A percentile compares a stretch with the other conserved stretches of the same genome.
These are phyloP conservation scores for Clitocybe nebularis DNA, from an alignment of 1,284 basidiomycete species.

Conservation along the genomic window DNA sequence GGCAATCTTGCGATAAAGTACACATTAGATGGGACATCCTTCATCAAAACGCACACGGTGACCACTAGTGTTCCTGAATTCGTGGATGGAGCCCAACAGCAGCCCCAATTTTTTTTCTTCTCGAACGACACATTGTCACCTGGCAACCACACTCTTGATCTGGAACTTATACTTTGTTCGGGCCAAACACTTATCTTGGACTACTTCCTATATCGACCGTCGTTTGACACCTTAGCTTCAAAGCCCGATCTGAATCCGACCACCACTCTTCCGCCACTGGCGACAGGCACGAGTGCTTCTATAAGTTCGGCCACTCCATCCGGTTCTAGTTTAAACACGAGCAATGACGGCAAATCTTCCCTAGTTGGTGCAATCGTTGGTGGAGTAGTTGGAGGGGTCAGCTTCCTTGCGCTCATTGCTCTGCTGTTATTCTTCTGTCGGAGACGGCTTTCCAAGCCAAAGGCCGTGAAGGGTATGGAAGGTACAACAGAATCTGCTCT, in stretches of 20 bases:
- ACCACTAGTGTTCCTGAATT: neutral
- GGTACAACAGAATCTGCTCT: too few relatives aligned
- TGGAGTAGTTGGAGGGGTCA: neutral
- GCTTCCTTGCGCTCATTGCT: neutral
- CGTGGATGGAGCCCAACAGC: neutral
- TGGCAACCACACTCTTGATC: conserved; percentile 2
- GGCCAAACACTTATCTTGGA: neutral
- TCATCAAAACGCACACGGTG: neutral
- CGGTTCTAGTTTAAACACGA: too few relatives aligned
- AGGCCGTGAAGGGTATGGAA: too few relatives aligned
- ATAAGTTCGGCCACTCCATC: neutral
- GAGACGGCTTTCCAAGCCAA: too few relatives aligned
- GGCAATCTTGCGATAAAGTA: conserved; percentile 2
- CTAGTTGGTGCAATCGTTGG: neutral
- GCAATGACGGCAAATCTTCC: neutral
- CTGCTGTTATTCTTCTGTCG: too few relatives aligned
- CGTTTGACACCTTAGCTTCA: neutral
- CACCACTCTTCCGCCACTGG: neutral
- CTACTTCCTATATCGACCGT: conserved; percentile 3
- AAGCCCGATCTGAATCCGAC: neutral
- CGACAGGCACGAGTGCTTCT: neutral
- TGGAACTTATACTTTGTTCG: neutral
- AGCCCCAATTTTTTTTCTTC: conserved; percentile 1
- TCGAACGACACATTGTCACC: neutral
- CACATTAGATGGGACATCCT: conserved; percentile 3